These are phyloP conservation scores for Kernera saxatilis DNA, from an alignment of 345 rosid genomes.

Conservation along the genomic window DNA sequence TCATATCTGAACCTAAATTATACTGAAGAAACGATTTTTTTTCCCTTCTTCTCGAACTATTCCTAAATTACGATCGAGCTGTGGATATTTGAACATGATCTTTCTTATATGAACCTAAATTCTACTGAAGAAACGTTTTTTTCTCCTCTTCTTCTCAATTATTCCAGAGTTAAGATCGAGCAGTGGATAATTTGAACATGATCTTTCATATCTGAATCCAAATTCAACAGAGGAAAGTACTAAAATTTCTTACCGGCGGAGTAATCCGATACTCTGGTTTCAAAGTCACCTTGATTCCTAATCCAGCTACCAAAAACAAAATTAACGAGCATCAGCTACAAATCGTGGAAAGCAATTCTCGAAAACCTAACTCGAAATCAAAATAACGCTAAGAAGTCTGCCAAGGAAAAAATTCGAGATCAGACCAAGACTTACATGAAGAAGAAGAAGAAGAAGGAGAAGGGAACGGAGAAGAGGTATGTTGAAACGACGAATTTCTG, in stretches of 20 bases:
- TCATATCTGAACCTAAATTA: neutral
- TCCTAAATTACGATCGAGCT: neutral
- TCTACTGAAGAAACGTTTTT: neutral
- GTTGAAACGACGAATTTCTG: constrained; percentile 42
- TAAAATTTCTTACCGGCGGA: constrained; percentile 53
- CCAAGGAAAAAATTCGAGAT: neutral
- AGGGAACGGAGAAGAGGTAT: constrained; percentile 34
- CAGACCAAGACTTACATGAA: constrained; percentile 38
- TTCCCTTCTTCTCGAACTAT: neutral
- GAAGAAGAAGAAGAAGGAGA: constrained; percentile 28
- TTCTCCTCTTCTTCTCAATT: neutral
- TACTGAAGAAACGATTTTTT: neutral
- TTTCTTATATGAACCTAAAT: neutral
- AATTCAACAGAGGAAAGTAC: neutral
- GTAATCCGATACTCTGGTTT: constrained; percentile 83
- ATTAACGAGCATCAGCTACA: neutral
- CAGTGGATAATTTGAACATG: neutral
- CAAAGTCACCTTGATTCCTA: constrained; percentile 63
- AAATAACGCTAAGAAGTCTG: neutral
- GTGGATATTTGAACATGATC: neutral
- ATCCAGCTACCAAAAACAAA: constrained; percentile 50
- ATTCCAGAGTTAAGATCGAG: neutral
- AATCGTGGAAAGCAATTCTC: neutral
- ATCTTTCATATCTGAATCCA: neutral
- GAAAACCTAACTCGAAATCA: neutral